Conservation (phyloP, 768 basidiomycete genomes). For the Mycena vitilis region DNA sequence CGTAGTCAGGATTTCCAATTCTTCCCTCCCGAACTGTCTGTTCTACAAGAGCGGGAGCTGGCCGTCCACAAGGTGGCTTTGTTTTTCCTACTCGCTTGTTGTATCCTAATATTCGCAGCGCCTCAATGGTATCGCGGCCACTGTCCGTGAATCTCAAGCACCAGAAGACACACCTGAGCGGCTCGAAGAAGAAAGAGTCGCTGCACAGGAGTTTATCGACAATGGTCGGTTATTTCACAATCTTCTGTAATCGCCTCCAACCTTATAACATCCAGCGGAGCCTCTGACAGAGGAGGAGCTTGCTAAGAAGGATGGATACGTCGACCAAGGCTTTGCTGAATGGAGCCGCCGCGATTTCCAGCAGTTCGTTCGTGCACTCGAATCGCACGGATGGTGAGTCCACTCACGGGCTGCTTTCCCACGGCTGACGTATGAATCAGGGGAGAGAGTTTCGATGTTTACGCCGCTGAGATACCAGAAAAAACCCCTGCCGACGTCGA, state of each 20-base stretch:
- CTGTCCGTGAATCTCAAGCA: conserved; percentile 71
- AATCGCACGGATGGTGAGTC: conserved; percentile 82
- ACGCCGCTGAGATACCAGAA: conserved; percentile 87
- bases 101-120: conserved; percentile 51
- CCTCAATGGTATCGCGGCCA: conserved; percentile 73
- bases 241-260: neutral
- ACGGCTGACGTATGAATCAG: conserved; percentile 46
- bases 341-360: conserved; percentile 97
- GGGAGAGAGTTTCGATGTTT: conserved; percentile 72
- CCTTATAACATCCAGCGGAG: conserved; percentile 66
- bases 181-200: conserved; percentile 81
- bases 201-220: conserved; percentile 90
- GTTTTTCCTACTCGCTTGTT: neutral
- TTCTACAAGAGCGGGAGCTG: conserved; percentile 88
- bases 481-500: conserved; percentile 84
- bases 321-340: conserved; percentile 83
- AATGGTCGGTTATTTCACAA: conserved; percentile 60
- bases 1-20: conserved; percentile 96
- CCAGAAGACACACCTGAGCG: conserved; percentile 85
- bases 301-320: conserved; percentile 81
- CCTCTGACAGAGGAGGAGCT: conserved; percentile 91
- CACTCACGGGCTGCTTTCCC: neutral
- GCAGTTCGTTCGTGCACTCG: conserved; percentile 85
- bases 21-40: conserved; percentile 83
- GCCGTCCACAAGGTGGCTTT: conserved; percentile 78